phyloP scores from a whole-genome alignment of 805 yeast species.

The Cyberlindnera samutprakarnensis region DNA sequence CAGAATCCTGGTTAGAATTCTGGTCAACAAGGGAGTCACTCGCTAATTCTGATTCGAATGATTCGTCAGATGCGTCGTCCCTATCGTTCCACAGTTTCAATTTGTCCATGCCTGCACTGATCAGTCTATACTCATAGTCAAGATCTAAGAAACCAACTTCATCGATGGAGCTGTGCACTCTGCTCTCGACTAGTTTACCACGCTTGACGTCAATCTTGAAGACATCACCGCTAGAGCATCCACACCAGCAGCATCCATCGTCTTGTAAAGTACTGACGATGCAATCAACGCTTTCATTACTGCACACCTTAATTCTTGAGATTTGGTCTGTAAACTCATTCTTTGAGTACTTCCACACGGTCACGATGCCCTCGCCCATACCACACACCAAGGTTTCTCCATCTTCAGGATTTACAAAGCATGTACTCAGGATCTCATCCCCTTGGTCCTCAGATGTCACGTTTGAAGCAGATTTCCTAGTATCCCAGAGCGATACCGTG shows the following conservation, averaged over 20 bases:
- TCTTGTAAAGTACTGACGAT: slow-evolving; percentile 35
- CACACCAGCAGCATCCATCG: slow-evolving; percentile 61
- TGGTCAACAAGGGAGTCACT: background rate
- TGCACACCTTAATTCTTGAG: slow-evolving; percentile 60
- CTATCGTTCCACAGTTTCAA: slow-evolving; percentile 63
- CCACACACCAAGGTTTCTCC: slow-evolving; percentile 70
- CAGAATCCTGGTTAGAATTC: background rate
- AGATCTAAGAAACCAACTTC: slow-evolving; percentile 73
- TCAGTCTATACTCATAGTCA: slow-evolving; percentile 72
- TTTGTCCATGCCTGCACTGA: slow-evolving; percentile 78
- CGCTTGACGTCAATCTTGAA: slow-evolving; percentile 57
- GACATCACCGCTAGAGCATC: slow-evolving; percentile 69
- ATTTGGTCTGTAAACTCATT: slow-evolving; percentile 73
- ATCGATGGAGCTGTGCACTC: slow-evolving; percentile 62
- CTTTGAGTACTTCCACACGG: slow-evolving; percentile 73
- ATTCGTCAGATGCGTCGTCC: slow-evolving; percentile 24
- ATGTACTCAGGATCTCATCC: slow-evolving; percentile 78
- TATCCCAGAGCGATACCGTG: slow-evolving; percentile 69
- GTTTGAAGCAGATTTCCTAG: slow-evolving; percentile 44
- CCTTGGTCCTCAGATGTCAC: slow-evolving; percentile 81
- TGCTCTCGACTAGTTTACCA: slow-evolving; percentile 56
- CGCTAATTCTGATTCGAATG: slow-evolving; percentile 13
- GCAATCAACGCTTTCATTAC: slow-evolving; percentile 69
- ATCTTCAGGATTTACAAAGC: slow-evolving; percentile 55
- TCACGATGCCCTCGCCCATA: slow-evolving; percentile 84